Conservation (phyloP, 768 basidiomycete genomes). For the Auricularia cornea region DNA sequence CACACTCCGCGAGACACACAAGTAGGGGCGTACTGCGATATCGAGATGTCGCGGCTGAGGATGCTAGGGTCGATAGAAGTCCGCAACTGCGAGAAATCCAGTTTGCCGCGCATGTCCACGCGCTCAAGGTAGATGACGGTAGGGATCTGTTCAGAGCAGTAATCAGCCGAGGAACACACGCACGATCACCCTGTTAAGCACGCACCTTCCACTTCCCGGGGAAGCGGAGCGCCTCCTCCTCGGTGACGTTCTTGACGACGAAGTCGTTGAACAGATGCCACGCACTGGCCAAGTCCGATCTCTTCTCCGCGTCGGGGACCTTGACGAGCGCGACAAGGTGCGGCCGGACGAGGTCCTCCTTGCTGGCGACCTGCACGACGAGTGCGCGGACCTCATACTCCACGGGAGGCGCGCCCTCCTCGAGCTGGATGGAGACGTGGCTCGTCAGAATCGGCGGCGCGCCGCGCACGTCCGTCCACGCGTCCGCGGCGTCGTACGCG, state of each 20-base stretch:
- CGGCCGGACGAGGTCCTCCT: slow-evolving; percentile 37
- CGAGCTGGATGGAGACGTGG: slow-evolving; percentile 37
- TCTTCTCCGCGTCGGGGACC: slow-evolving; percentile 61
- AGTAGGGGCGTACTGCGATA: slow-evolving; percentile 56
- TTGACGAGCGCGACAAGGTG: slow-evolving; percentile 87
- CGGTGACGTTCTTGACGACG: slow-evolving; percentile 71
- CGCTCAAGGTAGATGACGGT: slow-evolving; percentile 88
- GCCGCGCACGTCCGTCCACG: slow-evolving; percentile 43
- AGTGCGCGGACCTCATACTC: slow-evolving; percentile 79
- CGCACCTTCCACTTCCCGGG: slow-evolving; percentile 86
- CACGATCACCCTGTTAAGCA: neutral
- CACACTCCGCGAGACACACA: neutral
- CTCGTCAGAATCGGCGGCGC: slow-evolving; percentile 53
- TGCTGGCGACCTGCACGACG: slow-evolving; percentile 69
- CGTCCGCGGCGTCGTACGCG: slow-evolving; percentile 65
- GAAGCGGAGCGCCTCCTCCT: slow-evolving; percentile 83
- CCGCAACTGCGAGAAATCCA: slow-evolving; percentile 62
- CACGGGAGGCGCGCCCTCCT: slow-evolving; percentile 50
- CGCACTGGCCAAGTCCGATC: slow-evolving; percentile 35
- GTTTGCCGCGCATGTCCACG: slow-evolving; percentile 41
- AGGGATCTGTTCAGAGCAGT: slow-evolving; percentile 50
- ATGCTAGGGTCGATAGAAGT: slow-evolving; percentile 64
- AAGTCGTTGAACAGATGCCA: slow-evolving; percentile 99
- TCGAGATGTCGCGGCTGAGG: slow-evolving; percentile 78
- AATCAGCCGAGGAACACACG: neutral